A percentile compares a stretch with the other conserved stretches of the same genome.
phyloP scores from a whole-genome alignment of 306 rosid genomes.

The Albizia julibrissin region DNA sequence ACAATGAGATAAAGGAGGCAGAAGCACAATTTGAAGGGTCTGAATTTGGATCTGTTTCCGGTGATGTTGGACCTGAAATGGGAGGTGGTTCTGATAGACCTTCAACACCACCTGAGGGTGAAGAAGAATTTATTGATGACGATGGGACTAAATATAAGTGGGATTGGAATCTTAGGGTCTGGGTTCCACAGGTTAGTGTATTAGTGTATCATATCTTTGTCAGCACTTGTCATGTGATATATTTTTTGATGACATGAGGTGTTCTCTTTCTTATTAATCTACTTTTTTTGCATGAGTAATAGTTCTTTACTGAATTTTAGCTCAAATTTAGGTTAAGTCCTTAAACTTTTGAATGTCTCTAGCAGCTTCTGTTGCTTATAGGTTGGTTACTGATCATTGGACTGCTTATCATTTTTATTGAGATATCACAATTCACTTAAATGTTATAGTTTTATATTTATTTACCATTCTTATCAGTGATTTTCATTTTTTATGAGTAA shows the following conservation, averaged over 20 bases:
- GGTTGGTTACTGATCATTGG: not conserved
- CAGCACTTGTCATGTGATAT: not conserved
- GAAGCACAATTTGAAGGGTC: conserved; percentile 51
- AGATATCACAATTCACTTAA: not conserved
- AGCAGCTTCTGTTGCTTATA: not conserved
- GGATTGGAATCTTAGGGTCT: conserved; percentile 73
- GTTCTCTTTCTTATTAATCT: not conserved
- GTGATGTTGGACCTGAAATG: conserved; percentile 21
- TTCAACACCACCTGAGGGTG: conserved; percentile 90
- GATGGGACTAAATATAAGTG: conserved; percentile 92
- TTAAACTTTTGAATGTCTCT: conserved; percentile 4
- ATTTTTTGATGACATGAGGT: not conserved
- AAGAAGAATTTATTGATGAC: conserved; percentile 92
- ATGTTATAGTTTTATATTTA: not conserved
- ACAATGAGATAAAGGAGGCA: conserved; percentile 72
- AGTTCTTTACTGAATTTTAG: conserved; percentile 8
- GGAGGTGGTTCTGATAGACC: conserved; percentile 69
- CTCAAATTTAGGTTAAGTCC: conserved; percentile 7
- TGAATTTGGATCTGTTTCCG: conserved; percentile 30
- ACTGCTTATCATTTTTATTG: conserved; percentile 14
- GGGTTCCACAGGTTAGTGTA: conserved; percentile 90
- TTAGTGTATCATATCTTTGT: conserved; percentile 36
- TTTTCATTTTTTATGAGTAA: not conserved
- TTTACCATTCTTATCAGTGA: not conserved
- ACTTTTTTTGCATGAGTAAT: not conserved